A percentile compares a stretch with the other conserved stretches of the same genome.
Evolutionary conservation across 2,329 filamentous ascomycete species (phyloP).

Genomic region (Magnaporthiopsis rhizophila): DNA sequence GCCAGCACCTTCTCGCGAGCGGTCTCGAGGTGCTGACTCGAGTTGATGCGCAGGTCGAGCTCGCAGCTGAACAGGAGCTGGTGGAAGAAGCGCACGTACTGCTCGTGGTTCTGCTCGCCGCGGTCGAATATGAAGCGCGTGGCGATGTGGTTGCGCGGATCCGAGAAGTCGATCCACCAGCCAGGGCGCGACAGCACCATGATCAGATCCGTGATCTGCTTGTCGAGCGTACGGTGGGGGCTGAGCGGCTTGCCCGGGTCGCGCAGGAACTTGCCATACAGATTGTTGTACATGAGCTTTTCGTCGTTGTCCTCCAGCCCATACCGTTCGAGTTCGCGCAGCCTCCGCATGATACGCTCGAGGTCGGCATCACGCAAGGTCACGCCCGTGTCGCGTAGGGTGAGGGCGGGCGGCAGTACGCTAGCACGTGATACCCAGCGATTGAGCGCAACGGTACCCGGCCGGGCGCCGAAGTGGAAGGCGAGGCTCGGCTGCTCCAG

Average conservation of each 20-base stretch:
- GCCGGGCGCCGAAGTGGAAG: slow-evolving; percentile 56
- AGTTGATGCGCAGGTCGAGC: slow-evolving; percentile 62
- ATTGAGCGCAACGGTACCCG: slow-evolving; percentile 66
- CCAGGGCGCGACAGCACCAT: slow-evolving; percentile 53
- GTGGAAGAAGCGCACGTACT: slow-evolving; percentile 63
- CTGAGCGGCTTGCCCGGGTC: slow-evolving; percentile 56
- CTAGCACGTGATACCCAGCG: slow-evolving; percentile 57
- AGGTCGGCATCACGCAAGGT: slow-evolving; percentile 55
- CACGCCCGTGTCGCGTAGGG: slow-evolving; percentile 49
- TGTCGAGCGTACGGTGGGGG: slow-evolving; percentile 57
- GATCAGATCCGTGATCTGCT: slow-evolving; percentile 66
- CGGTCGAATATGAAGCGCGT: slow-evolving; percentile 64
- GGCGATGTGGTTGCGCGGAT: slow-evolving; percentile 62
- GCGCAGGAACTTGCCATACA: slow-evolving; percentile 61
- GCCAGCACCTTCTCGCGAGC: slow-evolving; percentile 56
- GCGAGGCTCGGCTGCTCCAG: slow-evolving; percentile 67
- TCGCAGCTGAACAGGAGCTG: slow-evolving; percentile 69
- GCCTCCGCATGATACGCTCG: slow-evolving; percentile 46
- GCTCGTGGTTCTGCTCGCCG: slow-evolving; percentile 43
- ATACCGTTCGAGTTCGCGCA: slow-evolving; percentile 44
- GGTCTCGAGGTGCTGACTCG: slow-evolving; percentile 49
- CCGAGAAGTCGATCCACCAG: slow-evolving; percentile 64
- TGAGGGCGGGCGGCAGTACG: slow-evolving; percentile 44
- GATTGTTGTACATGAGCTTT: slow-evolving; percentile 49
- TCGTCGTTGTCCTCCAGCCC: slow-evolving; percentile 50